Evolutionary conservation across 352 stramenopile species (phyloP).

Genomic region (Peronosclerospora sorghi): DNA sequence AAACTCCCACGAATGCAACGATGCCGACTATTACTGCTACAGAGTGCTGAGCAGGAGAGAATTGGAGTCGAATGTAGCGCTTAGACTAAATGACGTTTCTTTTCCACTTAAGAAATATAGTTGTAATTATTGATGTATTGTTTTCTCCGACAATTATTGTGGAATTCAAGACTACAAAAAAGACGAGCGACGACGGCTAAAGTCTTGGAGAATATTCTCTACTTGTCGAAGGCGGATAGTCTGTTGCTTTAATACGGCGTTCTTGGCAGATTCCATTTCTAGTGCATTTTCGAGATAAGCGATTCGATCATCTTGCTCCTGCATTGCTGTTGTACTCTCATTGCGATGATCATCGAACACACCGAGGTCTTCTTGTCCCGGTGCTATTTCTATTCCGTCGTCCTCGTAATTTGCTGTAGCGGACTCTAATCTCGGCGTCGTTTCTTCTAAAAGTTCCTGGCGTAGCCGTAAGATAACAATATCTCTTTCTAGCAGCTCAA

Average conservation of each 20-base stretch:
- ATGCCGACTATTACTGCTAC: too few species aligned
- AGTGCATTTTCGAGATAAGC: constrained; percentile 7
- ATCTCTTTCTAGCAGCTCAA: constrained; percentile 16
- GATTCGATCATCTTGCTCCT: constrained; percentile 7
- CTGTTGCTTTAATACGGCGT: constrained; percentile 4
- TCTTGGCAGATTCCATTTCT: constrained; percentile 1
- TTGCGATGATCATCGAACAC: background rate
- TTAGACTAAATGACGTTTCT: too few species aligned
- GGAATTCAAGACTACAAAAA: too few species aligned
- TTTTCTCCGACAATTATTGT: too few species aligned
- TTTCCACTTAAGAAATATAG: too few species aligned
- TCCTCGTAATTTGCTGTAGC: background rate
- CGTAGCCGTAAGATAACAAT: constrained; percentile 7
- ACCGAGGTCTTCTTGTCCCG: constrained; percentile 1
- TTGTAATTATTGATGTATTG: too few species aligned
- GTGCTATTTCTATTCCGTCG: too few species aligned
- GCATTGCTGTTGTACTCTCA: background rate
- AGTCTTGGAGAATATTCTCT: constrained; percentile 3
- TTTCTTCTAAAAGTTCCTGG: constrained; percentile 3
- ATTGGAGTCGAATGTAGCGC: too few species aligned
- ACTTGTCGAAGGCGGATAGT: constrained; percentile 3
- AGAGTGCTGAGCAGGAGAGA: too few species aligned
- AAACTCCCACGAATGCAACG: too few species aligned
- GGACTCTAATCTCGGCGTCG: background rate
- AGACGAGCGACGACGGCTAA: background rate